phyloP scores from a whole-genome alignment of 2,329 filamentous ascomycete species.

The Aureobasidium leucospermi region DNA sequence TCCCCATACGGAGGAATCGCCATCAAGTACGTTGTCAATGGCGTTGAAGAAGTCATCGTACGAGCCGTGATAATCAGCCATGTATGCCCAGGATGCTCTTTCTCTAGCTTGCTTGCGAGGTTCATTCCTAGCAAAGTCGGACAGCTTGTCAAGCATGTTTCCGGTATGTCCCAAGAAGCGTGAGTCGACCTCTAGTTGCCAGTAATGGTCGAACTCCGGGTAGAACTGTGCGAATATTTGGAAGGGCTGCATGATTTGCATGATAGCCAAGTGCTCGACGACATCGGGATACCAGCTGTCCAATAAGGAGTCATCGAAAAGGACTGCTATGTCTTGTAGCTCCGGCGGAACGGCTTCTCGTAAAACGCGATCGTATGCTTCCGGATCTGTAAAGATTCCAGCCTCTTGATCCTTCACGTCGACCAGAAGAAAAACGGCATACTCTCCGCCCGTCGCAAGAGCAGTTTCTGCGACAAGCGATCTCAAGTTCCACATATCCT shows the following conservation, averaged over 20 bases:
- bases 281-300: conserved; percentile 39
- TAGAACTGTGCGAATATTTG: conserved; percentile 68
- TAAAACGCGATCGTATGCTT: conserved; percentile 52
- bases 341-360: conserved; percentile 58
- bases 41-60: conserved; percentile 34
- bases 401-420: conserved; percentile 44
- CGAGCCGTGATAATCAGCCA: conserved; percentile 42
- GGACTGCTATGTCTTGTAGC: conserved; percentile 60
- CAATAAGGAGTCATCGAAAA: conserved; percentile 59
- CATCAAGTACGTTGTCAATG: conserved; percentile 27
- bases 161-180: conserved; percentile 72
- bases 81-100: conserved; percentile 47
- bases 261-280: conserved; percentile 35
- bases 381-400: conserved; percentile 50
- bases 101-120: conserved; percentile 51
- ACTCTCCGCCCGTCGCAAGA: conserved; percentile 35
- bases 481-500: conserved; percentile 36
- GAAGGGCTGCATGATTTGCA: conserved; percentile 58
- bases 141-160: conserved; percentile 61
- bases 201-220: conserved; percentile 66
- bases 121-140: conserved; percentile 44
- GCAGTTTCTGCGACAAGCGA: conserved; percentile 37
- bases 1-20: conserved; percentile 30
- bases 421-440: conserved; percentile 36
- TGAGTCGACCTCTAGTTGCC: conserved; percentile 80